These are phyloP conservation scores for Coprinopsis marcescibilis DNA, from an alignment of 768 basidiomycete species.

Conservation along the genomic window DNA sequence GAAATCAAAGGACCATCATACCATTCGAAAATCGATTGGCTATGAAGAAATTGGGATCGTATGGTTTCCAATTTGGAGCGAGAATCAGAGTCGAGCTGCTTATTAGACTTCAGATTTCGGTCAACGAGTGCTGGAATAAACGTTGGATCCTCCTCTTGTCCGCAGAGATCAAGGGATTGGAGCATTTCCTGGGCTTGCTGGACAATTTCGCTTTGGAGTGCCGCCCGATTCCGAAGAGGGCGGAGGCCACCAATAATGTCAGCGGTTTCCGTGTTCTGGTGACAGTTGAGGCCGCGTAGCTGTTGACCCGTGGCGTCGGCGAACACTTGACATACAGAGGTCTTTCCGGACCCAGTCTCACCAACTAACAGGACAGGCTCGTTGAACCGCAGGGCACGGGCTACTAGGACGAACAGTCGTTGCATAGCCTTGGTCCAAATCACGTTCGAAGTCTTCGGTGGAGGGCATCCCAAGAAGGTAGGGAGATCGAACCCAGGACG, in stretches of 20 bases:
- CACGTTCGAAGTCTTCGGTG: conserved; percentile 46
- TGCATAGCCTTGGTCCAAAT: conserved; percentile 96
- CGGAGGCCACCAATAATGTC: conserved; percentile 93
- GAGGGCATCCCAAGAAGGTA: conserved; percentile 49
- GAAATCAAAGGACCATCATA: conserved; percentile 92
- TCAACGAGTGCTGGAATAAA: conserved; percentile 23
- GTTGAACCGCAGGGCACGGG: conserved; percentile 81
- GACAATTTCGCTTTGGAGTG: conserved; percentile 44
- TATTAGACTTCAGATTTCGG: conserved; percentile 20
- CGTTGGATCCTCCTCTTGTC: conserved; percentile 19
- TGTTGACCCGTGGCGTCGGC: conserved; percentile 57
- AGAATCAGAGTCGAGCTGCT: conserved; percentile 24
- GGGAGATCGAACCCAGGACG: conserved; percentile 33
- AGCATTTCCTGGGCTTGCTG: conserved; percentile 39
- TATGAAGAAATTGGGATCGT: conserved; percentile 38
- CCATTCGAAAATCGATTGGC: conserved; percentile 92
- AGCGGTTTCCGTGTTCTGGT: conserved; percentile 97
- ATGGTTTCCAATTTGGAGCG: conserved; percentile 33
- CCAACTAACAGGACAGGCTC: conserved; percentile 96
- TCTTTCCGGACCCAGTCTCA: conserved; percentile 97
- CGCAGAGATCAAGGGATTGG: conserved; percentile 32
- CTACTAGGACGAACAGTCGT: conserved; percentile 77
- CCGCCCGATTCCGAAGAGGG: conserved; percentile 72
- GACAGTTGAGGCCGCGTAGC: conserved; percentile 82
- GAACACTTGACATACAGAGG: conserved; percentile 89